Evolutionary conservation across 2,329 filamentous ascomycete genomes (phyloP).

Genomic region (Aaosphaeria pasadenensis): DNA sequence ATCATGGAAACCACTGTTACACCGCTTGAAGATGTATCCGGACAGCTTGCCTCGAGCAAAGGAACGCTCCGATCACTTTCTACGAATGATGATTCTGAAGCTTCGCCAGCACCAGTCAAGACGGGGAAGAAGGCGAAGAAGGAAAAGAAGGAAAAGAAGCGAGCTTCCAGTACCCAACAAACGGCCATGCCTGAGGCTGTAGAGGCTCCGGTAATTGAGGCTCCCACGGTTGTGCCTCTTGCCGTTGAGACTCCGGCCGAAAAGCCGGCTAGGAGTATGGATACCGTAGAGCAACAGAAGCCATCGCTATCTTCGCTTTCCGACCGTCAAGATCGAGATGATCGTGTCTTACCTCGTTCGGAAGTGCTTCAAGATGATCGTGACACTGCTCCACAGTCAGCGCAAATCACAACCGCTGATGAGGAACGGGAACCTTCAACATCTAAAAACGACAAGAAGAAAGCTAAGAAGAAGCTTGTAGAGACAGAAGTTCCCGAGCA

Average conservation of each 20-base stretch:
- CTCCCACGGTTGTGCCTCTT: slow-evolving; percentile 27
- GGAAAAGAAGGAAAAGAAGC: slow-evolving; percentile 27
- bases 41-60: too few species aligned
- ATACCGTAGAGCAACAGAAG: slow-evolving; percentile 7
- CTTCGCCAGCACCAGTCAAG: slow-evolving; percentile 3
- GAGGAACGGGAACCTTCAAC: too few species aligned
- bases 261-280: slow-evolving; percentile 14
- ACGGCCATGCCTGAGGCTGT: slow-evolving; percentile 24
- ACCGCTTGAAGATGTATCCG: too few species aligned
- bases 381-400: too few species aligned
- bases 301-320: slow-evolving; percentile 6
- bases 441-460: neutral
- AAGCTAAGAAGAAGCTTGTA: neutral
- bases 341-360: neutral
- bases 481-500: neutral
- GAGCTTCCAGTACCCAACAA: slow-evolving; percentile 21
- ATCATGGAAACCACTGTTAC: too few species aligned
- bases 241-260: slow-evolving; percentile 29
- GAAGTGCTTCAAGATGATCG: too few species aligned
- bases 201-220: slow-evolving; percentile 31
- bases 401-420: too few species aligned
- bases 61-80: slow-evolving; percentile 1
- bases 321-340: neutral
- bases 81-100: slow-evolving; percentile 5
- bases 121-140: slow-evolving; percentile 26